Conservation (phyloP, 2,329 filamentous ascomycete species). For the Epichloe hybrida region DNA sequence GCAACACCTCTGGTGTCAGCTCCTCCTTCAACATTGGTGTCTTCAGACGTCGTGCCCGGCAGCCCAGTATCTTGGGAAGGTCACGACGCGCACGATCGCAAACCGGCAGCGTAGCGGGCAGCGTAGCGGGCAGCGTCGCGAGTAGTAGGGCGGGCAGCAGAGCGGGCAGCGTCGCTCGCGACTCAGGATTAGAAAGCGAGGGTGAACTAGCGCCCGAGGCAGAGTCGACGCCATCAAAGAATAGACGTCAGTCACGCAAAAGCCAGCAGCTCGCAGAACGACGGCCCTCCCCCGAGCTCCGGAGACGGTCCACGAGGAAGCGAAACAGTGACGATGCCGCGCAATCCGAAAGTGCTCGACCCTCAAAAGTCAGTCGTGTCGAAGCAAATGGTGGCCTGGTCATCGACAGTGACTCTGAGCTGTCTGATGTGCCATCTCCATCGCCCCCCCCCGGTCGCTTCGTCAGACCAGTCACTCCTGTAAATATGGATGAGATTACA, state of each 20-base stretch:
- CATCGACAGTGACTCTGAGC: slow-evolving; percentile 23
- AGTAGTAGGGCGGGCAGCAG: slow-evolving; percentile 8
- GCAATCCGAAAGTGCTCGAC: slow-evolving; percentile 24
- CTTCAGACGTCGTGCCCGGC: slow-evolving; percentile 43
- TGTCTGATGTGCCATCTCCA: slow-evolving; percentile 25
- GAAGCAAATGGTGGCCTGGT: slow-evolving; percentile 11
- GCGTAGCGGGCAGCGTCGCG: slow-evolving; percentile 1
- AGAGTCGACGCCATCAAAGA: slow-evolving; percentile 52
- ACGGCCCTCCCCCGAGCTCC: slow-evolving; percentile 8
- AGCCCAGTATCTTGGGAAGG: slow-evolving; percentile 48
- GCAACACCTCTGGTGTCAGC: slow-evolving; percentile 33
- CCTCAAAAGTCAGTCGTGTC: slow-evolving; percentile 21
- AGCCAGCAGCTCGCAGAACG: slow-evolving; percentile 9
- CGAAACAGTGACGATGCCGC: slow-evolving; percentile 38
- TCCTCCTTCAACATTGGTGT: slow-evolving; percentile 41
- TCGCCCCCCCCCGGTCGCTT: slow-evolving; percentile 15
- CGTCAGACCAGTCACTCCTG: slow-evolving; percentile 26
- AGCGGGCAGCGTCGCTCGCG: slow-evolving; percentile 15
- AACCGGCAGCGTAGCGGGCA: slow-evolving; percentile 9
- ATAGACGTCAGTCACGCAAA: slow-evolving; percentile 23
- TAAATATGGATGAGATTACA: slow-evolving; percentile 34
- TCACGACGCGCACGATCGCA: slow-evolving; percentile 28
- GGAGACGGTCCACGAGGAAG: slow-evolving; percentile 31
- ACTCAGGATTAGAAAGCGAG: slow-evolving; percentile 27
- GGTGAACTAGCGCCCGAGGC: slow-evolving; percentile 46